Base-by-base conservation (phyloP, 352 stramenopile species). In the Phytophthora pistaciae region DNA sequence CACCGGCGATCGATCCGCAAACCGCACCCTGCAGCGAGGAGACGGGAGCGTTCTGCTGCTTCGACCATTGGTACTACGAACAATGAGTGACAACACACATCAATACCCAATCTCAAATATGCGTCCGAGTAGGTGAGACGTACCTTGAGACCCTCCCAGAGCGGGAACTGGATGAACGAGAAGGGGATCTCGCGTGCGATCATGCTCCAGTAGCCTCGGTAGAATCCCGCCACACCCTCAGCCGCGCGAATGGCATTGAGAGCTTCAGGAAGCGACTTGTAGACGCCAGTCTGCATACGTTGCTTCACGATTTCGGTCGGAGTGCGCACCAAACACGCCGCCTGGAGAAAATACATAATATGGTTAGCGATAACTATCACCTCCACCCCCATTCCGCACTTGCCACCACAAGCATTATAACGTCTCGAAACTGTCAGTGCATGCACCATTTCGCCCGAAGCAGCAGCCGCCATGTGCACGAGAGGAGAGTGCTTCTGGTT, bases 231-330 rank as follows among this genome's bases (percentile, higher is more conserved):
- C 23, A 93, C 21, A 27, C 82, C 96, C 66, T 91, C 78, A 40
- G 93, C 88, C 8, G 69, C 83, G 40, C 96, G 68, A 38, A 99
- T 97, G 36, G 78, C 78, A 38, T 73, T 72, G 44, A 98, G 69
- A 2, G 91, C 89, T 44, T 89, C 79, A 38, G 78, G 68, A 25
- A 95, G 82, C 14, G 87, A 91, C 53, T 85, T 78, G 74, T 97
- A 96, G 44, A 96, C 72, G 6, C 94, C 94, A 0, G 97, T 99
- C 79, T 99, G 98, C 95, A 99, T 98, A 52, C 97, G 97, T 65
- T 99, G 96, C 87, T 99, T 99, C 40, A 99, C 87, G 55, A 99
- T 98, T 75, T 99, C 98, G 1, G 97, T 99, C 0, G 98, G 98
- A 8, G 99, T 98, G n/a, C 98, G 95, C 36, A 99, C 95, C 40